Evolutionary conservation across 2,329 filamentous ascomycete genomes (phyloP).

Genomic region (Cytospora piceae): DNA sequence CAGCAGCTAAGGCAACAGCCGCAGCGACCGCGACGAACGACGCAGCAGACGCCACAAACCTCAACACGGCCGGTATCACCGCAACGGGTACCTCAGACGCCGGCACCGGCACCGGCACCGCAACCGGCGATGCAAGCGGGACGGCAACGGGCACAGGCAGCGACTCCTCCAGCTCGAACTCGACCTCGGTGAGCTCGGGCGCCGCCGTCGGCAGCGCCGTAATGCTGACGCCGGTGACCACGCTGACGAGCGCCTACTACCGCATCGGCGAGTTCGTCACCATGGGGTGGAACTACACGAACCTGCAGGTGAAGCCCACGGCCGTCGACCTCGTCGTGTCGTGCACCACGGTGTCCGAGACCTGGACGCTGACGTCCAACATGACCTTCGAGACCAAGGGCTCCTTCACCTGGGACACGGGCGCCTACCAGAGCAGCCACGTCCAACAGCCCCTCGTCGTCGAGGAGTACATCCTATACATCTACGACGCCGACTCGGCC

Average conservation of each 20-base stretch:
- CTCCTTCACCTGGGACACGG: conserved; percentile 63
- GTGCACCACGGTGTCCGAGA: conserved; percentile 54
- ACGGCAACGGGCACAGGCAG: conserved; percentile 31
- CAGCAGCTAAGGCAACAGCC: conserved; percentile 32
- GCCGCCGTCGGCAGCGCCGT: conserved; percentile 53
- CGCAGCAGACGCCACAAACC: conserved; percentile 42
- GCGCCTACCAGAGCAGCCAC: conserved; percentile 50
- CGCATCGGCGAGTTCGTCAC: conserved; percentile 64
- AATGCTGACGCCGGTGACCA: conserved; percentile 56
- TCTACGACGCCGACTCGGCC: conserved; percentile 61
- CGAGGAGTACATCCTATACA: conserved; percentile 62
- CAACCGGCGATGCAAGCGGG: conserved; percentile 32
- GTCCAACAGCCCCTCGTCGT: conserved; percentile 52
- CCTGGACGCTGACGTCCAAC: conserved; percentile 66
- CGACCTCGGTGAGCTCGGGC: conserved; percentile 43
- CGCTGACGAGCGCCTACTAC: conserved; percentile 54
- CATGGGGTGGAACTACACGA: conserved; percentile 69
- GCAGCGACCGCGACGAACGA: conserved; percentile 34
- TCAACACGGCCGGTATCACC: conserved; percentile 44
- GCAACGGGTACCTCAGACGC: conserved; percentile 36
- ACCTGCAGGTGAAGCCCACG: conserved; percentile 59
- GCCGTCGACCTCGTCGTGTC: conserved; percentile 64
- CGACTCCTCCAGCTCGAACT: conserved; percentile 32
- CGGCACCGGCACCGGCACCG: conserved; percentile 36
- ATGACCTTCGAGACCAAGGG: conserved; percentile 60